phyloP scores from a whole-genome alignment of 208 protist species.

The Jaenimonas drosophilae region DNA sequence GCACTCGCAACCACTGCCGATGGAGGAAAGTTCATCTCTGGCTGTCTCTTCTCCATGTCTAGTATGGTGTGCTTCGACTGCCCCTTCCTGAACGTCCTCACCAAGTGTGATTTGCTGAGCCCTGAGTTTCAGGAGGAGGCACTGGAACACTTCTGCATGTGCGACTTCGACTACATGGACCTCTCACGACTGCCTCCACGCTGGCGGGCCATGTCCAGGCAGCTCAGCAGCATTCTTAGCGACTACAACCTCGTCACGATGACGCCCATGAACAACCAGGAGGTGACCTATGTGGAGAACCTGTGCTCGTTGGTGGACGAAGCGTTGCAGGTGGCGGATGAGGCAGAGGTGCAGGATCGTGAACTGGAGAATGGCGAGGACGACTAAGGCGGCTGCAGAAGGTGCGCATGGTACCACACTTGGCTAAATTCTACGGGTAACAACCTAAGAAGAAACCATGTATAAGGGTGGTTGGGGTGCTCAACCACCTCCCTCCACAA shows the following conservation, averaged over 20 bases:
- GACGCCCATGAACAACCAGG: conserved; percentile 67
- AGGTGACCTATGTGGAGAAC: conserved; percentile 55
- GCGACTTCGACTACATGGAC: conserved; percentile 84
- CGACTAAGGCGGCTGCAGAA: not conserved
- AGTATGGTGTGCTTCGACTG: conserved; percentile 90
- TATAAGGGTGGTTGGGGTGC: not conserved
- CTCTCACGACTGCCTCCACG: conserved; percentile 42
- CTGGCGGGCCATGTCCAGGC: conserved; percentile 61
- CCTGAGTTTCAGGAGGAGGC: conserved; percentile 51
- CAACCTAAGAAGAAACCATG: too few relatives aligned
- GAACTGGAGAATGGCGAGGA: conserved; percentile 23
- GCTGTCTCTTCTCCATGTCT: conserved; percentile 82
- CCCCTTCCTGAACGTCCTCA: conserved; percentile 87
- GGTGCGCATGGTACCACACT: conserved; percentile 1
- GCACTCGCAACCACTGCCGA: conserved; percentile 75
- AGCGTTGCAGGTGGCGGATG: conserved; percentile 77
- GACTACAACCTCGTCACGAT: conserved; percentile 85
- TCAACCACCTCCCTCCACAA: too few relatives aligned
- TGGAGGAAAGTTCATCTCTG: conserved; percentile 85
- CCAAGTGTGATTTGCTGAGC: conserved; percentile 84
- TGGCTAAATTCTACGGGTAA: too few relatives aligned
- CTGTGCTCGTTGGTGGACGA: conserved; percentile 70
- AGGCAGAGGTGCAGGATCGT: conserved; percentile 75
- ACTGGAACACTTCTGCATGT: conserved; percentile 81
- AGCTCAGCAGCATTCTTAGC: conserved; percentile 45